Evolutionary conservation across 1,139 yeast species (phyloP).

Genomic region (Kluyveromyces sp.): DNA sequence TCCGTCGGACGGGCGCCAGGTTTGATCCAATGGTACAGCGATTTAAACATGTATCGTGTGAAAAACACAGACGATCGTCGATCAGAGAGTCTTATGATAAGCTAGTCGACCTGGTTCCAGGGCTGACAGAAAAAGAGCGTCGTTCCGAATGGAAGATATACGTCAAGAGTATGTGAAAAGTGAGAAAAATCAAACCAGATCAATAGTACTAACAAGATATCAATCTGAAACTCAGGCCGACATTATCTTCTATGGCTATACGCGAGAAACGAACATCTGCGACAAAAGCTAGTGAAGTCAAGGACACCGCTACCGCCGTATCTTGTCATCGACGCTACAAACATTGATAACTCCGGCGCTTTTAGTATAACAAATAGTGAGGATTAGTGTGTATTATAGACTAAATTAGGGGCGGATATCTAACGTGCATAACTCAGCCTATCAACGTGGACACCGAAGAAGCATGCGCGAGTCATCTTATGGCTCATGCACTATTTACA

Average conservation of each 20-base stretch:
- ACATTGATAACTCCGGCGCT: not conserved
- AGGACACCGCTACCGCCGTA: conserved; percentile 4
- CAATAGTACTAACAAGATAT: not conserved
- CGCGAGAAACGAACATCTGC: conserved; percentile 21
- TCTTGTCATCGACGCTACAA: not conserved
- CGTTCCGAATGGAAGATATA: conserved; percentile 37
- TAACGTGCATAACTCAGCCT: no score
- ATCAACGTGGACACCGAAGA: no score
- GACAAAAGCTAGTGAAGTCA: conserved; percentile 14
- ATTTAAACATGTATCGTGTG: conserved; percentile 38
- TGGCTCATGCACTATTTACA: no score
- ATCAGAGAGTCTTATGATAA: conserved; percentile 37
- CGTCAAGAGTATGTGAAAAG: conserved; percentile 21
- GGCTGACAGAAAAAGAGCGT: conserved; percentile 31
- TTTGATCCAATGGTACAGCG: conserved; percentile 5
- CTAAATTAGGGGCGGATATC: no score
- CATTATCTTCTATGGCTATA: conserved; percentile 29
- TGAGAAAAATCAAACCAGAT: not conserved
- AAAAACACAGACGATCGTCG: conserved; percentile 37
- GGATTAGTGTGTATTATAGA: not conserved
- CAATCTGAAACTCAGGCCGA: conserved; percentile 7
- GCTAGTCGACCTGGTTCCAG: conserved; percentile 37
- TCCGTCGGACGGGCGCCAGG: not conserved
- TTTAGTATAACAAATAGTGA: not conserved
- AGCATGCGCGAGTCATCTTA: no score